Evolutionary conservation across 2,329 filamentous ascomycete genomes (phyloP).

Genomic region (Colletotrichum sp.): DNA sequence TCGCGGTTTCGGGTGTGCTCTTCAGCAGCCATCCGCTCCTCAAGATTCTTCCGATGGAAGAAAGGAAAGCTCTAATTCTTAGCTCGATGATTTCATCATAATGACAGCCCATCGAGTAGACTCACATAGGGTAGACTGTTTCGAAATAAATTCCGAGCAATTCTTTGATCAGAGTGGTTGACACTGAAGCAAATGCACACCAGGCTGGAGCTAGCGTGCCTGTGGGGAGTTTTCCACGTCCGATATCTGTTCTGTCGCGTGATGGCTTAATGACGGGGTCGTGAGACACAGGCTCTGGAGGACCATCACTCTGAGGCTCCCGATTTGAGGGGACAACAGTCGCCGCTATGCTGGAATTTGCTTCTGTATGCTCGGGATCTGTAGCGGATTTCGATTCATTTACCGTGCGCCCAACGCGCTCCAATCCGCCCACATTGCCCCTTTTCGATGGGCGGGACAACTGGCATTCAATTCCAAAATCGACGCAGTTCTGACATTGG

Average conservation of each 20-base stretch:
- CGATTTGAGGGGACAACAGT: fast-evolving
- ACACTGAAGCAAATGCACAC: background rate
- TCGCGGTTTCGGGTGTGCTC: background rate
- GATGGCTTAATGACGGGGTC: background rate
- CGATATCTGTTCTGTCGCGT: background rate
- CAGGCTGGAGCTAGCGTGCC: background rate
- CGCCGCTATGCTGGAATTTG: background rate
- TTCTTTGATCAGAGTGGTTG: background rate
- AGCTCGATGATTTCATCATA: background rate
- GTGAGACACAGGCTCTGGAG: background rate
- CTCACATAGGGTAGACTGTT: background rate
- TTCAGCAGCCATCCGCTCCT: background rate
- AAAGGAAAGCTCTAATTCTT: background rate
- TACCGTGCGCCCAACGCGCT: background rate
- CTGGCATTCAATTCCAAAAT: background rate
- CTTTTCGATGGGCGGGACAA: background rate
- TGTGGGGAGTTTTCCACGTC: fast-evolving
- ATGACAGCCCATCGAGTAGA: fast-evolving
- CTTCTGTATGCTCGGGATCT: no score
- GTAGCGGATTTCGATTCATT: no score
- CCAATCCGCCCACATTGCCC: background rate
- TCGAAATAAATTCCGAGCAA: background rate
- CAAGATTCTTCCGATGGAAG: background rate
- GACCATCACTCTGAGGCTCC: background rate
- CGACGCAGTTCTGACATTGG: background rate